phyloP scores from a whole-genome alignment of 1,139 yeast genomes.

The Yamadazyma membranifaciens region DNA sequence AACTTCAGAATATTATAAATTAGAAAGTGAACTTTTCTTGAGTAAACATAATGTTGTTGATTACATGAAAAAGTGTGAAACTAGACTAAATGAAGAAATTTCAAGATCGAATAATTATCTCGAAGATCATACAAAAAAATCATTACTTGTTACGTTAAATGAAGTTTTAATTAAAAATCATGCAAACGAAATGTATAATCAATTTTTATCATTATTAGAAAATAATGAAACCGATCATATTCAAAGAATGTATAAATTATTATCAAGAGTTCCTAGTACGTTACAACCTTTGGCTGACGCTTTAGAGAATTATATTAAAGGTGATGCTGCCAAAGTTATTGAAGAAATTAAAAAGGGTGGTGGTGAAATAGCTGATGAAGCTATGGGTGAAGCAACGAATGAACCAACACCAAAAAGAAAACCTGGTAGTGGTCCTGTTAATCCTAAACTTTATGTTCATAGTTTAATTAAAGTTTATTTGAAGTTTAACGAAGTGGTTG shows the following conservation, averaged over 20 bases:
- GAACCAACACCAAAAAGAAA: slow-evolving; percentile 19
- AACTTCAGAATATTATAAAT: slow-evolving; percentile 70
- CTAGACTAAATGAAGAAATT: slow-evolving; percentile 78
- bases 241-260: slow-evolving; percentile 71
- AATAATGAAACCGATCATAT: slow-evolving; percentile 77
- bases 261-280: slow-evolving; percentile 73
- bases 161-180: slow-evolving; percentile 76
- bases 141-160: slow-evolving; percentile 73
- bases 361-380: slow-evolving; percentile 22
- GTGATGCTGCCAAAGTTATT: slow-evolving; percentile 69
- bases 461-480: slow-evolving; percentile 69
- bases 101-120: slow-evolving; percentile 73
- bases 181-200: slow-evolving; percentile 72
- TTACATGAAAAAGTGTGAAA: slow-evolving; percentile 84
- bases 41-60: slow-evolving; percentile 80
- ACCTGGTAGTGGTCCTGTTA: slow-evolving; percentile 36
- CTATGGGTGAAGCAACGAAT: slow-evolving; percentile 20
- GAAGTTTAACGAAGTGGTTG: slow-evolving; percentile 67
- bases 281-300: slow-evolving; percentile 74
- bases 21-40: slow-evolving; percentile 68
- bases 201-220: slow-evolving; percentile 70
- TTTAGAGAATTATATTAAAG: slow-evolving; percentile 71
- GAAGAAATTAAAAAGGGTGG: slow-evolving; percentile 55
- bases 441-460: slow-evolving; percentile 79
- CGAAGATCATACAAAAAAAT: slow-evolving; percentile 83